Base-by-base conservation (phyloP, 2,329 filamentous ascomycete genomes). In the Thermochaetoides dissita region DNA sequence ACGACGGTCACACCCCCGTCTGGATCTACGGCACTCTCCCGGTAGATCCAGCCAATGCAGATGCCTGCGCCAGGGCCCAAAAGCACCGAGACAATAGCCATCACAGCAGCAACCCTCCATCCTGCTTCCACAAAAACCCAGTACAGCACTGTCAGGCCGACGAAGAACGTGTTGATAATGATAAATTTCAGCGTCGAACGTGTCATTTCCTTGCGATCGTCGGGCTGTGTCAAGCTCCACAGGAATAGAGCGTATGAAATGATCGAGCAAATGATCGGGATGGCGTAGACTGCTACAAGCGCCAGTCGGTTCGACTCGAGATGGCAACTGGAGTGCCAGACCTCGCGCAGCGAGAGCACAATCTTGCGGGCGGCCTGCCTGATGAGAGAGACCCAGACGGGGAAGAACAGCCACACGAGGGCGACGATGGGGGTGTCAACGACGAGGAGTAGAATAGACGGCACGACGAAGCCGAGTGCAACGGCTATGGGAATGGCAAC, bases 401-500 rank as follows among this genome's bases (percentile, higher is more conserved):
- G 70, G 53, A 71, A 72, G 52, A 72, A 62, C 10, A 74, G 59
- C 70, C 70, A 74, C n/a, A 63, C 42, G 6, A 58, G 49, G 30
- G 72, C 61, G 12, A 60, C 49, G 9, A 49, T 49, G 0, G 65
- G 59, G 0, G 59, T 49, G 38, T 59, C 59, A 38, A 63, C 48
- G n/a, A 59, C 49, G n/a, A 74, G 59, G 64, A 72, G 67, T 31
- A 65, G 45, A 4, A 63, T 34, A 1, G 67, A 65, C 0, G 70
- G 70, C 2, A 68, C 46, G 36, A 68, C 58, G 48, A 62, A 73
- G 31, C 70, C 70, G 8, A 69, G 37, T 0, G 63, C 60, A 0
- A 74, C 64, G 24, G 65, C 66, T 28, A 65, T 49, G 7, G 71
- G 69, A 12, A 74, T 71, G 28, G 76, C 75, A 43, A 76, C 64